A percentile compares a stretch with the other conserved stretches of the same genome.
Evolutionary conservation across 2,329 filamentous ascomycete genomes (phyloP).

Genomic region (Epichloe brachyelytri): DNA sequence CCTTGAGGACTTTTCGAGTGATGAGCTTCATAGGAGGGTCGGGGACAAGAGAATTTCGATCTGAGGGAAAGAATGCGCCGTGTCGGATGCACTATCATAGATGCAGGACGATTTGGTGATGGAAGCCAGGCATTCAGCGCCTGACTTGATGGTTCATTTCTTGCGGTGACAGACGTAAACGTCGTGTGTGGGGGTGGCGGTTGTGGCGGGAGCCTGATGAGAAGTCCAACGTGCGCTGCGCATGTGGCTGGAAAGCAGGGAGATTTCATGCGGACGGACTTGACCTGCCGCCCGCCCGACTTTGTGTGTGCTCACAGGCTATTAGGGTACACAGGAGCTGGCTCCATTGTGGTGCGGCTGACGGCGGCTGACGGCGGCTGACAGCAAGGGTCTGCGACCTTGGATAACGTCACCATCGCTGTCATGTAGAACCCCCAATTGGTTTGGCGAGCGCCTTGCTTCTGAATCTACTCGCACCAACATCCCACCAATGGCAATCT

Average conservation of each 20-base stretch:
- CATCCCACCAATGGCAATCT: too few species aligned
- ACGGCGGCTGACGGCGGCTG: neutral
- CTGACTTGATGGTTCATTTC: neutral
- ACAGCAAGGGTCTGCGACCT: neutral
- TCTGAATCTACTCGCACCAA: too few species aligned
- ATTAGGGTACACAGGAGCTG: too few species aligned
- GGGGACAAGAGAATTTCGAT: neutral
- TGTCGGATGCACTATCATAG: neutral
- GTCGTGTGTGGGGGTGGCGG: constrained; percentile 5
- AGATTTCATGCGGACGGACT: too few species aligned
- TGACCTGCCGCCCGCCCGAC: neutral
- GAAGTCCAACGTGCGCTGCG: neutral
- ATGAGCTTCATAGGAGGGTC: constrained; percentile 26
- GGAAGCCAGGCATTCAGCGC: neutral
- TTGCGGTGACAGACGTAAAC: neutral
- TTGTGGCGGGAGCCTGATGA: neutral
- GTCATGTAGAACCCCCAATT: too few species aligned
- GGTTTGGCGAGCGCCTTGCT: too few species aligned
- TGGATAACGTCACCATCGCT: too few species aligned
- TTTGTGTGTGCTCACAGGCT: neutral
- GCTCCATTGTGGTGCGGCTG: neutral
- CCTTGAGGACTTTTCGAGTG: constrained; percentile 23
- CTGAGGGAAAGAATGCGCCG: neutral
- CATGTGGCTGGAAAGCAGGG: neutral
- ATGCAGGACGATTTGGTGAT: neutral